Conservation (phyloP, 805 yeast genomes). For the Lachancea sp. region DNA sequence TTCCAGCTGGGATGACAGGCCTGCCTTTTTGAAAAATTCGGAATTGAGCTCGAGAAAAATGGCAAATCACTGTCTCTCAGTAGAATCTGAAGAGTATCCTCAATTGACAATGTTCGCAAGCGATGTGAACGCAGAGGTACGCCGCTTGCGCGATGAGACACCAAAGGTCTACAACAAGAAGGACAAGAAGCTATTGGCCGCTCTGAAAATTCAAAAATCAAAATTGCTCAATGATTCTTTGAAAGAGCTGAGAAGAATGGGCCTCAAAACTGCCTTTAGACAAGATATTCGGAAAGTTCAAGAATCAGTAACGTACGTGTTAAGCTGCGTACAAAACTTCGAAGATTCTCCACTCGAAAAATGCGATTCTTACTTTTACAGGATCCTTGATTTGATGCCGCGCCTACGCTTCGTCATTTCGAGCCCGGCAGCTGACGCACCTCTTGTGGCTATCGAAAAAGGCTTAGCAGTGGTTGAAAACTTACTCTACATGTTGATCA, state of each 20-base stretch:
- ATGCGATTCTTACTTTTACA: slow-evolving; percentile 53
- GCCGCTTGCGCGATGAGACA: slow-evolving; percentile 64
- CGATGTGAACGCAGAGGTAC: slow-evolving; percentile 51
- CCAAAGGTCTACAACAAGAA: slow-evolving; percentile 68
- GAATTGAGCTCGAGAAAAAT: slow-evolving; percentile 49
- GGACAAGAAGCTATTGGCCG: slow-evolving; percentile 60
- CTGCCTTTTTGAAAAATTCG: slow-evolving; percentile 48
- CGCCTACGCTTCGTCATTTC: slow-evolving; percentile 61
- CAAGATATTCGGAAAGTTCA: slow-evolving; percentile 60
- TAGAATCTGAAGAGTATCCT: slow-evolving; percentile 37
- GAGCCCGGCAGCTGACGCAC: slow-evolving; percentile 63
- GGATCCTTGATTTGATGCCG: slow-evolving; percentile 74
- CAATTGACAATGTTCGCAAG: slow-evolving; percentile 48
- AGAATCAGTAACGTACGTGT: slow-evolving; percentile 53
- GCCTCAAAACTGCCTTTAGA: slow-evolving; percentile 61
- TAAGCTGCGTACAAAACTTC: slow-evolving; percentile 50
- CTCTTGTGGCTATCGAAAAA: slow-evolving; percentile 60
- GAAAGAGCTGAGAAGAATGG: slow-evolving; percentile 67
- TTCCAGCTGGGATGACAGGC: slow-evolving; percentile 49
- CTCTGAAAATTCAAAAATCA: slow-evolving; percentile 75
- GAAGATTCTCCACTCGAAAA: slow-evolving; percentile 34
- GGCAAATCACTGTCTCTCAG: slow-evolving; percentile 38
- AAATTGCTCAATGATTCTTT: slow-evolving; percentile 71
- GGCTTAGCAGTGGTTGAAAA: slow-evolving; percentile 76
- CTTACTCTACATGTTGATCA: slow-evolving; percentile 50